Evolutionary conservation across 2,329 filamentous ascomycete genomes (phyloP), one percentile per base, ranked within the genome.

Genomic region (Plectosphaerella cucumerina): DNA sequence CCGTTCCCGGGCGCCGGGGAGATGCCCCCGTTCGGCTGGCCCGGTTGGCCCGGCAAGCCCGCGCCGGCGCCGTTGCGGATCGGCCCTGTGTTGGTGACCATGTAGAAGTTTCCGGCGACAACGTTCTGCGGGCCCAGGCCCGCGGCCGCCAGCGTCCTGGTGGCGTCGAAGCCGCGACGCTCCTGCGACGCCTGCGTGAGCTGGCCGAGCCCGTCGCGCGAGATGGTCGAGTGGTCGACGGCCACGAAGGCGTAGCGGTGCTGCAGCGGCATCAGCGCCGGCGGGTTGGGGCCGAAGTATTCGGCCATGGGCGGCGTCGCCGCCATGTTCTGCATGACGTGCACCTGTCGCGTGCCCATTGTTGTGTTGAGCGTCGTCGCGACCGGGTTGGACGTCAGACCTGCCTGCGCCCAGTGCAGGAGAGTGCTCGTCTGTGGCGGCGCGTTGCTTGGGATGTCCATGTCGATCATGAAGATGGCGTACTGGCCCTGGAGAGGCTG

Each of bases 391-490:
- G 65, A 63, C 20, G 57, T 61, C 39, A 75, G 57, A 35, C 69
- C 69, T 0, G 70, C 67, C 53, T 77, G 73, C 45, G 76, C 60
- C 66, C 73, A 76, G 62, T 79, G 76, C 48, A 77, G 58, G 31
- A 76, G 65, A 2, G 76, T 76, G 5, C 72, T 67, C 1, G 54
- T 56, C 54, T 55, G 54, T 31, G 54, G 77, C 60, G 23, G 72
- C 53, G 22, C 33, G 52, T 59, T 59, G 44, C 54, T 53, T 49
- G 76, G 76, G 1, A 75, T 70, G 62, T 79, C 76, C 15, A 75
- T 63, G 54, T 79, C 75, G 23, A 78, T 57, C 44, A 60, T 61
- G 21, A 76, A 58, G 50, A 72, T 57, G 21, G 77, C 50, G 60
- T 74, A 77, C 49, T 53, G 50, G 31, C 54, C 54, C 44, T 55